Percentiles rank a stretch among this genome's conserved stretches.
Conservation (phyloP, 202 grass and related monocot species). For the Brachypodium distachyon region DNA sequence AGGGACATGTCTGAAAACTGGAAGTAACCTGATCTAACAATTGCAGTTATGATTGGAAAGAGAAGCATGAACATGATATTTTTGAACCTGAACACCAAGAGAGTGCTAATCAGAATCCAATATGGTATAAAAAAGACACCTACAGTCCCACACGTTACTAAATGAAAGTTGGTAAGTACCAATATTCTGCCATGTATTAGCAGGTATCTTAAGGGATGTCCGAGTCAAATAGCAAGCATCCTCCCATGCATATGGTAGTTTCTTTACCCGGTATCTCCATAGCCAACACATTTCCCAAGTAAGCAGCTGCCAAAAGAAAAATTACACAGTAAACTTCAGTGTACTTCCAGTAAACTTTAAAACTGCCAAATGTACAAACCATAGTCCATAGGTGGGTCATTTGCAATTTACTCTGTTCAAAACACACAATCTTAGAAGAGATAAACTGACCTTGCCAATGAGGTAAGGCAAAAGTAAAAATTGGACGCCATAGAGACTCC, state of each 20-base stretch:
- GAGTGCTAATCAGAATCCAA: background rate
- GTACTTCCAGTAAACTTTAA: background rate
- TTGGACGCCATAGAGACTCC: constrained; percentile 77
- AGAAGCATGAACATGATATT: background rate
- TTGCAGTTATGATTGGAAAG: background rate
- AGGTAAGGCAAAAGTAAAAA: constrained; percentile 81
- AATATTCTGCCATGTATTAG: constrained; percentile 64
- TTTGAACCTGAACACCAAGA: background rate
- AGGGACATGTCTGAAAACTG: background rate
- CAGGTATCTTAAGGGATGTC: constrained; percentile 55
- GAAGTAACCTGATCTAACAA: background rate
- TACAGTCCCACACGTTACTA: background rate
- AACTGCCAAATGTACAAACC: too few relatives aligned
- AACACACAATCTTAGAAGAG: constrained; percentile 5
- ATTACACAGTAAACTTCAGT: constrained; percentile 10
- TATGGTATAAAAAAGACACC: background rate
- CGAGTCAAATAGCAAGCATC: constrained; percentile 90
- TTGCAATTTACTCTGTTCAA: constrained; percentile 10
- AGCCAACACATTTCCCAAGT: constrained; percentile 71
- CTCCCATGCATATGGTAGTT: constrained; percentile 73
- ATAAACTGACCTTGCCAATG: constrained; percentile 68
- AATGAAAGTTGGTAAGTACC: constrained; percentile 45
- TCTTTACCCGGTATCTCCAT: constrained; percentile 90
- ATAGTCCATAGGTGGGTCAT: background rate
- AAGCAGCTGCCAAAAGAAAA: constrained; percentile 37